phyloP scores from a whole-genome alignment of 192 early-diverging fungal species.

The Umbelopsis ramanniana region DNA sequence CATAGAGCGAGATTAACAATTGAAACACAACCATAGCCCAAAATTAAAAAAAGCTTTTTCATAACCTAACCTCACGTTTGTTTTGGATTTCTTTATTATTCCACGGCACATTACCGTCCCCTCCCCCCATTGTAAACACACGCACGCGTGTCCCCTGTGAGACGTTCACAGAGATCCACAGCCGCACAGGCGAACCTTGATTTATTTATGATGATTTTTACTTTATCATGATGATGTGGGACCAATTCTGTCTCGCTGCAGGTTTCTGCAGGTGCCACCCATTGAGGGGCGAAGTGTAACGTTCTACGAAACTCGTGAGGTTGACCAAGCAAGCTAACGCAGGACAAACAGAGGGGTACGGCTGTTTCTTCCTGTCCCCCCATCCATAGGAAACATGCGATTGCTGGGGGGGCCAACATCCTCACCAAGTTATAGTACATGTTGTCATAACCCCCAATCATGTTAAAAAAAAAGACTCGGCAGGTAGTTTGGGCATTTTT shows the following conservation, averaged over 20 bases:
- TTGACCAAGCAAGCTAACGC: slow-evolving; percentile 13
- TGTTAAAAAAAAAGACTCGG: background rate
- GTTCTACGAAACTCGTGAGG: background rate
- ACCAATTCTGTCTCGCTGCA: slow-evolving; percentile 5
- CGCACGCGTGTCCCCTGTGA: slow-evolving; percentile 14
- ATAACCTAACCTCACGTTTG: background rate
- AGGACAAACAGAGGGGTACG: background rate
- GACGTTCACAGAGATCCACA: background rate
- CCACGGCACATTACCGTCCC: no score
- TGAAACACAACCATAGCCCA: background rate
- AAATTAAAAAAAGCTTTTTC: background rate
- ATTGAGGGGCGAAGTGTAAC: slow-evolving; percentile 15
- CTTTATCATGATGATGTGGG: background rate
- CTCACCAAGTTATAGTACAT: background rate
- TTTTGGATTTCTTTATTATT: background rate
- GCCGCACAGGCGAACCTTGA: slow-evolving; percentile 22
- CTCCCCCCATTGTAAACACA: background rate
- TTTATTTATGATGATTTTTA: background rate
- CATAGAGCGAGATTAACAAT: slow-evolving; percentile 16
- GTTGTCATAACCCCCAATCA: background rate
- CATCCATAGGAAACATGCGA: background rate
- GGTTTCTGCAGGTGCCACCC: slow-evolving; percentile 16
- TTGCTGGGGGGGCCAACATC: background rate
- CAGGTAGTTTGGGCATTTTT: no score
- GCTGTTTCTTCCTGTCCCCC: background rate